A percentile compares a stretch with the other conserved stretches of the same genome.
These are phyloP conservation scores for Kuraishia molischiana DNA, from an alignment of 805 yeast species.

Conservation along the genomic window DNA sequence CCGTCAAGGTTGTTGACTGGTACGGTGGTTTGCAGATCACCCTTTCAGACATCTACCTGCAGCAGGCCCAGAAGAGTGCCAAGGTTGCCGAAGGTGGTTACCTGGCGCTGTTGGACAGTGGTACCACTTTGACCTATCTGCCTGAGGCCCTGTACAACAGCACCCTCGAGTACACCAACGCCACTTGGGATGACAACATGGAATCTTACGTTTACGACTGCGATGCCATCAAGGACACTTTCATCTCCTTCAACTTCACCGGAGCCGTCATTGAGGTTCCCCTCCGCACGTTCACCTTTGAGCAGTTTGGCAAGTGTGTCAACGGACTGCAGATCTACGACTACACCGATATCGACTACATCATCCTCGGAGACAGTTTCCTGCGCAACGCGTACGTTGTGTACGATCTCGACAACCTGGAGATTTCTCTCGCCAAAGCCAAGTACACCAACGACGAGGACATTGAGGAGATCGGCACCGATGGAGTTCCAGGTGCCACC, in stretches of 20 bases:
- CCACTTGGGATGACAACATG: slow-evolving; percentile 26
- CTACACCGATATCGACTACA: slow-evolving; percentile 2
- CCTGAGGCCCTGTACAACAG: slow-evolving; percentile 23
- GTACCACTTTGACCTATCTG: slow-evolving; percentile 40
- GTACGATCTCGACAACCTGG: slow-evolving; percentile 47
- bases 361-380: slow-evolving; percentile 53
- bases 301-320: not conserved
- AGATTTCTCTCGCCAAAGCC: slow-evolving; percentile 43
- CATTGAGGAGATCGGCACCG: slow-evolving; percentile 5
- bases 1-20: slow-evolving; percentile 34
- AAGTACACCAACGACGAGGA: slow-evolving; percentile 12
- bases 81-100: slow-evolving; percentile 16
- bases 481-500: not conserved
- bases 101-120: slow-evolving; percentile 45
- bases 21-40: slow-evolving; percentile 43
- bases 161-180: slow-evolving; percentile 23
- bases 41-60: slow-evolving; percentile 26
- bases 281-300: slow-evolving; percentile 9
- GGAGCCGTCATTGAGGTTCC: slow-evolving; percentile 50
- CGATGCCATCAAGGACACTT: slow-evolving; percentile 12
- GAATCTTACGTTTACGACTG: slow-evolving; percentile 43
- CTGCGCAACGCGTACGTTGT: slow-evolving; percentile 52
- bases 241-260: slow-evolving; percentile 41
- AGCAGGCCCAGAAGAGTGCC: slow-evolving; percentile 10
- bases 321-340: not conserved